phyloP scores from a whole-genome alignment of 2,329 filamentous ascomycete species.

The Epichloe glyceriae region DNA sequence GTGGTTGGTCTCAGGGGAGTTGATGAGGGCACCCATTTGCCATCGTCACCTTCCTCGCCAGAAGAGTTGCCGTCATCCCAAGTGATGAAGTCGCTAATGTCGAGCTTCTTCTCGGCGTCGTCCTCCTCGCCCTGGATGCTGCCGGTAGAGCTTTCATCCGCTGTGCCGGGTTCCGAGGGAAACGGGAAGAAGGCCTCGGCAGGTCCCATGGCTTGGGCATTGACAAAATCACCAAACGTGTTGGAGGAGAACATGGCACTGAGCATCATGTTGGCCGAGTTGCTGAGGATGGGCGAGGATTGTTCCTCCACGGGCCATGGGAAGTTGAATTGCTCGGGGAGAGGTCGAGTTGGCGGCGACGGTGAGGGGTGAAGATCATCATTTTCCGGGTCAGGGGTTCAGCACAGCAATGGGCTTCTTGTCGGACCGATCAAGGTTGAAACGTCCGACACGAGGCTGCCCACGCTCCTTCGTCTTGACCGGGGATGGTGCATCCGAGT shows the following conservation, averaged over 20 bases:
- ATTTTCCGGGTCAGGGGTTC: slow-evolving; percentile 44
- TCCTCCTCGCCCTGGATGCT: slow-evolving; percentile 40
- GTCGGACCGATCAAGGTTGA: slow-evolving; percentile 39
- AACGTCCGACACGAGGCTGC: slow-evolving; percentile 40
- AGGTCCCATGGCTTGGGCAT: slow-evolving; percentile 56
- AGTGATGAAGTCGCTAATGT: slow-evolving; percentile 61
- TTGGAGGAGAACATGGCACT: slow-evolving; percentile 52
- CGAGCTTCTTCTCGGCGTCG: slow-evolving; percentile 50
- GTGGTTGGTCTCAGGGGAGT: slow-evolving; percentile 39
- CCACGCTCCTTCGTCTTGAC: slow-evolving; percentile 32
- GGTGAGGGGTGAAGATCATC: slow-evolving; percentile 49
- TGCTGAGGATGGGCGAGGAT: slow-evolving; percentile 46
- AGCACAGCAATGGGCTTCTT: slow-evolving; percentile 46
- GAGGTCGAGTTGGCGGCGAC: slow-evolving; percentile 34
- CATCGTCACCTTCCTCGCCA: slow-evolving; percentile 44
- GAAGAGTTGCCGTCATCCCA: slow-evolving; percentile 48
- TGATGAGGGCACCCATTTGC: slow-evolving; percentile 35
- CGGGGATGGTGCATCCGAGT: slow-evolving; percentile 36
- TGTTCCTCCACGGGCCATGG: slow-evolving; percentile 29
- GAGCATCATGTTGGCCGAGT: slow-evolving; percentile 66
- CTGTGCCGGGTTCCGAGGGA: slow-evolving; percentile 43
- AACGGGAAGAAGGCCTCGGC: slow-evolving; percentile 66
- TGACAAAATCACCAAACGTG: slow-evolving; percentile 43
- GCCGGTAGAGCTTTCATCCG: slow-evolving; percentile 32
- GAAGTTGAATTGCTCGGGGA: slow-evolving; percentile 43